A percentile compares a stretch with the other conserved stretches of the same genome.
Conservation (phyloP, 139 green algal species). For the Volvox reticuliferus region DNA sequence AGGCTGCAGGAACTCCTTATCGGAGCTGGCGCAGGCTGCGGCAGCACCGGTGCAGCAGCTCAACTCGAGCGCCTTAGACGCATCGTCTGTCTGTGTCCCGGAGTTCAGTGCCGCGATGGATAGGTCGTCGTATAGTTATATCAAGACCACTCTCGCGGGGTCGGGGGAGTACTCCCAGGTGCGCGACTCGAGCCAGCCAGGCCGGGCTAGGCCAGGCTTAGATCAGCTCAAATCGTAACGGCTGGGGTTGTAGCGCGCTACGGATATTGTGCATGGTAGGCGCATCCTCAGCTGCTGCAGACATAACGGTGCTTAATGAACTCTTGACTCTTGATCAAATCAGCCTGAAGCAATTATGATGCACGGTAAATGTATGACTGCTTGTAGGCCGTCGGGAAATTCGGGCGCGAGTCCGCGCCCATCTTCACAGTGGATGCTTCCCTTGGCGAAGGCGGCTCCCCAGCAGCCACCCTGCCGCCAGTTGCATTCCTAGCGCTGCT, state of each 20-base stretch:
- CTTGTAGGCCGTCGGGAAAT: not conserved
- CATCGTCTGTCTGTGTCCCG: not conserved
- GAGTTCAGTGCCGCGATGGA: not conserved
- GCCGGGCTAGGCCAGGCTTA: too few relatives aligned
- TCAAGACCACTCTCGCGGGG: not conserved
- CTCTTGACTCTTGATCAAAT: too few relatives aligned
- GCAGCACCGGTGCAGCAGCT: not conserved
- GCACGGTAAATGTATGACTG: not conserved
- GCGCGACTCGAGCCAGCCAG: not conserved
- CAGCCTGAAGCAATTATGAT: too few relatives aligned
- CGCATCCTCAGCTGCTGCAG: too few relatives aligned
- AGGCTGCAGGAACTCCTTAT: not conserved
- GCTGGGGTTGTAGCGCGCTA: too few relatives aligned
- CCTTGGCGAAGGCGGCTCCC: not conserved
- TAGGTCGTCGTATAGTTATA: conserved; percentile 9
- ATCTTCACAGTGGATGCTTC: not conserved
- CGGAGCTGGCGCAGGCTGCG: not conserved
- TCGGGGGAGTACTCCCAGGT: not conserved
- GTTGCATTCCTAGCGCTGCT: not conserved
- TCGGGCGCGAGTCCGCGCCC: not conserved
- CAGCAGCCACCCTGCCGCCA: not conserved
- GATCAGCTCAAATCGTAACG: too few relatives aligned
- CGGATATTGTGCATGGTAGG: too few relatives aligned
- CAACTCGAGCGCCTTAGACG: not conserved
- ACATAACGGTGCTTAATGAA: too few relatives aligned